Conservation (phyloP, 2,329 filamentous ascomycete species). For the Colletotrichum sp. region DNA sequence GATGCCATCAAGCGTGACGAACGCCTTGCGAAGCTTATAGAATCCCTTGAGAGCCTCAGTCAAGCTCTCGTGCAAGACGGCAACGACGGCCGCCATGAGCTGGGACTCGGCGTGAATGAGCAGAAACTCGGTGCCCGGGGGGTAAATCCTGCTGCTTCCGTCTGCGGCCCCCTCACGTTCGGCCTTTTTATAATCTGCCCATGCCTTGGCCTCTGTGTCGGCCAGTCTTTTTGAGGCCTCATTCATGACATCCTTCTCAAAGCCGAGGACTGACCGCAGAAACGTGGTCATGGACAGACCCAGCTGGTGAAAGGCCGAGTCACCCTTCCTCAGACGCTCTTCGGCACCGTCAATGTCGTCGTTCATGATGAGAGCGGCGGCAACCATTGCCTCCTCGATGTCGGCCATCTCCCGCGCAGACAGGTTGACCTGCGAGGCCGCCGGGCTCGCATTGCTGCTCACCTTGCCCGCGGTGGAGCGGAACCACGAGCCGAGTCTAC, state of each 20-base stretch:
- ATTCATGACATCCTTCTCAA: conserved; percentile 90
- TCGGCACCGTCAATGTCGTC: conserved; percentile 90
- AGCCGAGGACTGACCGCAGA: conserved; percentile 84
- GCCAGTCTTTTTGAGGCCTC: conserved; percentile 76
- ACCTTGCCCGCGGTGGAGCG: conserved; percentile 44
- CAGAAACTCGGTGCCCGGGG: conserved; percentile 84
- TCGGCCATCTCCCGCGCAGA: conserved; percentile 54
- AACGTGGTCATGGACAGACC: conserved; percentile 84
- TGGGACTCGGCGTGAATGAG: conserved; percentile 85
- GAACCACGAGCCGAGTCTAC: conserved; percentile 57
- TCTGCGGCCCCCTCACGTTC: conserved; percentile 42
- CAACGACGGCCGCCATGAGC: conserved; percentile 87
- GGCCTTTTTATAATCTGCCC: conserved; percentile 77
- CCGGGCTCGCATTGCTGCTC: conserved; percentile 34
- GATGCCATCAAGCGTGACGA: conserved; percentile 80
- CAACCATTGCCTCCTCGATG: conserved; percentile 66
- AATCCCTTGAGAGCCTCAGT: conserved; percentile 92
- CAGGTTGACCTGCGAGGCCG: conserved; percentile 31
- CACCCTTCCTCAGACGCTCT: conserved; percentile 70
- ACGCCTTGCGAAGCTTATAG: conserved; percentile 91
- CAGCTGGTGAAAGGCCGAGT: conserved; percentile 88
- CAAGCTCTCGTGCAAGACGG: conserved; percentile 88
- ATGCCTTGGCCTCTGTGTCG: conserved; percentile 78
- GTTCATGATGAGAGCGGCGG: conserved; percentile 79
- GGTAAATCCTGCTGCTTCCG: conserved; percentile 63